These are phyloP conservation scores for Colletotrichum melonis DNA, from an alignment of 2,329 filamentous ascomycete genomes.

Conservation along the genomic window DNA sequence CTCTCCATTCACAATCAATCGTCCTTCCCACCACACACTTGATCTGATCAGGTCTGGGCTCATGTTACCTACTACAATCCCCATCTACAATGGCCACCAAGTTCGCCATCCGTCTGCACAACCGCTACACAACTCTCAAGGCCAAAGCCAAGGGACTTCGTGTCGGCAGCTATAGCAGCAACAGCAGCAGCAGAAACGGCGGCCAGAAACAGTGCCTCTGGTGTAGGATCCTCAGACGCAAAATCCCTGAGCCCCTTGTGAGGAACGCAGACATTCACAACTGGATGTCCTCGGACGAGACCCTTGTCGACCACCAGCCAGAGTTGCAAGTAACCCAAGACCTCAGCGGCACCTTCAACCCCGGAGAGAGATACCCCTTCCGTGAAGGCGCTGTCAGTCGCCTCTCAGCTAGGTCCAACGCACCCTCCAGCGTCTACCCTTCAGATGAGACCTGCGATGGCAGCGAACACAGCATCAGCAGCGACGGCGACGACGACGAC, in stretches of 20 bases:
- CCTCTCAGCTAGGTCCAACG: background rate
- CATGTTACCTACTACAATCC: background rate
- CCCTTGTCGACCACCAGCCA: background rate
- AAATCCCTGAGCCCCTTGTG: background rate
- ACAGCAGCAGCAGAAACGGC: background rate
- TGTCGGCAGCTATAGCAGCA: background rate
- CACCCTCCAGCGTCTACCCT: background rate
- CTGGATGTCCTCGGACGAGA: background rate
- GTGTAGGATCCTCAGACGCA: background rate
- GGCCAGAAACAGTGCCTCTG: background rate
- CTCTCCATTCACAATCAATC: background rate
- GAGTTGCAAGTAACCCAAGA: background rate
- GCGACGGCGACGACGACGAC: background rate
- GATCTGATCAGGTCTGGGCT: background rate
- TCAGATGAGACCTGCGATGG: background rate
- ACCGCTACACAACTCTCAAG: background rate
- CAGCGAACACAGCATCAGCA: background rate
- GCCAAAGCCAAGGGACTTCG: background rate
- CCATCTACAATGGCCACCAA: background rate
- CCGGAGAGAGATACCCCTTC: background rate
- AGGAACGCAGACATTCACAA: background rate
- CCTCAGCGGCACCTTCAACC: background rate
- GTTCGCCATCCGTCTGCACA: background rate
- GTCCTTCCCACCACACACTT: background rate
- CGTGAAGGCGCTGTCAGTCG: background rate